Evolutionary conservation across 2,329 filamentous ascomycete species (phyloP).

Genomic region (Pseudogymnoascus sp.): DNA sequence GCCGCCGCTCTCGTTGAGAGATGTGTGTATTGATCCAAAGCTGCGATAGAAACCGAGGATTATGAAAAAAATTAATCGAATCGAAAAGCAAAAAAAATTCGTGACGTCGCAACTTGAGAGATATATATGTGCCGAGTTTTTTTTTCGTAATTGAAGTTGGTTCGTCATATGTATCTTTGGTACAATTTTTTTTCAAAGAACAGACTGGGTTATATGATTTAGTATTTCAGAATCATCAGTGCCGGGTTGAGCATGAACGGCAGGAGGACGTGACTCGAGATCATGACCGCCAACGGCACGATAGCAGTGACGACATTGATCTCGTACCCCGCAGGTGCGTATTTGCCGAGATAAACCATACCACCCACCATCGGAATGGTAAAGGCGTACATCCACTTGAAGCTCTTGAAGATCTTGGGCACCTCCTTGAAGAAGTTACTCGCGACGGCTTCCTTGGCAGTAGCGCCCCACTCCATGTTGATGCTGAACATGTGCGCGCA

Average conservation of each 20-base stretch:
- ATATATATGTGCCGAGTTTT: background rate
- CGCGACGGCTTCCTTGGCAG: conserved; percentile 49
- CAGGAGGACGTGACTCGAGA: conserved; percentile 47
- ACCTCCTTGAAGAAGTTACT: conserved; percentile 51
- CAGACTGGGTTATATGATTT: background rate
- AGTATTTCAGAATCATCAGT: conserved; percentile 49
- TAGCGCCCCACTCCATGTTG: conserved; percentile 46
- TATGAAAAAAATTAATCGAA: background rate
- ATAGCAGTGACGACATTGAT: conserved; percentile 53
- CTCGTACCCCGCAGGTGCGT: conserved; percentile 38
- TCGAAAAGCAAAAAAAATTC: background rate
- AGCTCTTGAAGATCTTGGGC: conserved; percentile 46
- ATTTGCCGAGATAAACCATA: conserved; percentile 24
- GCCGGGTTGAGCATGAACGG: conserved; percentile 56
- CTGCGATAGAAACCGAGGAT: background rate
- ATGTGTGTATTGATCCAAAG: background rate
- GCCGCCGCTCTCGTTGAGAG: background rate
- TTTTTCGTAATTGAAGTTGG: background rate
- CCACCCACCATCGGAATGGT: conserved; percentile 19
- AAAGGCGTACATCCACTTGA: conserved; percentile 42
- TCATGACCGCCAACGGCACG: conserved; percentile 46
- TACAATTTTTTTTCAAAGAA: background rate
- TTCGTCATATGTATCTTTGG: background rate
- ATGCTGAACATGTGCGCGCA: conserved; percentile 37
- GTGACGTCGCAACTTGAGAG: background rate